These are phyloP conservation scores for Boletales sp. DNA, from an alignment of 768 basidiomycete species.

Conservation along the genomic window DNA sequence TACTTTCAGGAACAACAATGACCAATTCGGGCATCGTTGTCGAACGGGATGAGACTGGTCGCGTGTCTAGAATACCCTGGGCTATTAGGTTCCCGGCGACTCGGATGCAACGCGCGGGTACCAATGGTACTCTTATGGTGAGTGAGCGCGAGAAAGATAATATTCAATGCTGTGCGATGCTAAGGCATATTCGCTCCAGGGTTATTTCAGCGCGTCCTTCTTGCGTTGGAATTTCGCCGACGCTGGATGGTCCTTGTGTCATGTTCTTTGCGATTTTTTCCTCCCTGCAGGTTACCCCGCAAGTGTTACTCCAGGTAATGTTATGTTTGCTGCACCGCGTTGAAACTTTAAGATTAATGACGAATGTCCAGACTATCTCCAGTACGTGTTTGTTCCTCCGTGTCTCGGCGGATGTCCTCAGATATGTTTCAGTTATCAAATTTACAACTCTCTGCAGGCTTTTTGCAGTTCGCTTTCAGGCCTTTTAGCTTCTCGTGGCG, in stretches of 20 bases:
- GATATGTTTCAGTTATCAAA: slow-evolving; percentile 49
- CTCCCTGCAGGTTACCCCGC: slow-evolving; percentile 61
- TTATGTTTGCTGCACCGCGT: not conserved
- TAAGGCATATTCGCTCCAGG: not conserved
- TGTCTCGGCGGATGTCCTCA: not conserved
- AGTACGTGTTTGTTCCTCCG: slow-evolving; percentile 32
- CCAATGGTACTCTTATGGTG: slow-evolving; percentile 10
- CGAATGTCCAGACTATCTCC: slow-evolving; percentile 45
- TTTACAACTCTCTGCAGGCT: slow-evolving; percentile 63
- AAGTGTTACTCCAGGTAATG: slow-evolving; percentile 49
- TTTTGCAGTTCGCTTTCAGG: slow-evolving; percentile 67
- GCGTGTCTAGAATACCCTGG: slow-evolving; percentile 10
- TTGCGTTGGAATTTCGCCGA: not conserved
- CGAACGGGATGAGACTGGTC: slow-evolving; percentile 21
- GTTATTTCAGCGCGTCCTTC: not conserved
- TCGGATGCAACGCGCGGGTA: not conserved
- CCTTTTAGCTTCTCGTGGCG: slow-evolving; percentile 63
- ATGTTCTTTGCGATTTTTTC: slow-evolving; percentile 39
- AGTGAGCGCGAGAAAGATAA: slow-evolving; percentile 5
- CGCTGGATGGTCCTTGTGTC: slow-evolving; percentile 3
- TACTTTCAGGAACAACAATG: no score
- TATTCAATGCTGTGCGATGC: not conserved
- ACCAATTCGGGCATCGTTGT: slow-evolving; percentile 5
- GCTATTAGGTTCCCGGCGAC: slow-evolving; percentile 4
- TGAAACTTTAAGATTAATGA: not conserved